These are phyloP conservation scores for Zymoseptoria brevis DNA, from an alignment of 2,329 filamentous ascomycete genomes.

Conservation along the genomic window DNA sequence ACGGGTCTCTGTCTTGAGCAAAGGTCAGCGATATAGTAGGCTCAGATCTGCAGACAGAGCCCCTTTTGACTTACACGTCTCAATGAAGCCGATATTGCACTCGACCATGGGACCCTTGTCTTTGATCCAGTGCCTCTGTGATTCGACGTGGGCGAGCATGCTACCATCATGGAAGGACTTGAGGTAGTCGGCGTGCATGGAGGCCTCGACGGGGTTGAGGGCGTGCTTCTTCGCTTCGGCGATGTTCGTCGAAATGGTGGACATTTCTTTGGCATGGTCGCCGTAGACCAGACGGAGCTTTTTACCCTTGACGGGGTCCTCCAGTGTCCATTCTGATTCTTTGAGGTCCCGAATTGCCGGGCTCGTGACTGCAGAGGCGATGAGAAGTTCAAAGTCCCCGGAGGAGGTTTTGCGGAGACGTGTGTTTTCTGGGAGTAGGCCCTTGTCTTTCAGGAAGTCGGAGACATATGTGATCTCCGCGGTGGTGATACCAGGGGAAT, in stretches of 20 bases:
- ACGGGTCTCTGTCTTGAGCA: constrained; percentile 36
- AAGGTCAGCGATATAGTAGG: no score
- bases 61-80: constrained; percentile 36
- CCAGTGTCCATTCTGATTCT: constrained; percentile 39
- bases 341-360: constrained; percentile 36
- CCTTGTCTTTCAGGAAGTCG: constrained; percentile 41
- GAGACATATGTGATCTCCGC: constrained; percentile 41
- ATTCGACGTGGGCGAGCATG: constrained; percentile 43
- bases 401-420: constrained; percentile 38
- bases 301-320: constrained; percentile 36
- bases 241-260: constrained; percentile 39
- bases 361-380: constrained; percentile 39
- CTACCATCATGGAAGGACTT: constrained; percentile 45
- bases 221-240: constrained; percentile 42
- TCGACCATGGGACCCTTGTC: constrained; percentile 46
- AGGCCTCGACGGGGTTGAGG: constrained; percentile 37
- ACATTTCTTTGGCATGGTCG: constrained; percentile 41
- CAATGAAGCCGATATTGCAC: constrained; percentile 47
- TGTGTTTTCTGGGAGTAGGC: constrained; percentile 44
- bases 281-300: constrained; percentile 41
- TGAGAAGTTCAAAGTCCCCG: constrained; percentile 40
- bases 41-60: no score
- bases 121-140: constrained; percentile 46
- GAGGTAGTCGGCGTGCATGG: constrained; percentile 41
- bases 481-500: constrained; percentile 41